These are phyloP conservation scores for Sanghuangporus sanghuang DNA, from an alignment of 1,284 basidiomycete genomes.

Conservation along the genomic window DNA sequence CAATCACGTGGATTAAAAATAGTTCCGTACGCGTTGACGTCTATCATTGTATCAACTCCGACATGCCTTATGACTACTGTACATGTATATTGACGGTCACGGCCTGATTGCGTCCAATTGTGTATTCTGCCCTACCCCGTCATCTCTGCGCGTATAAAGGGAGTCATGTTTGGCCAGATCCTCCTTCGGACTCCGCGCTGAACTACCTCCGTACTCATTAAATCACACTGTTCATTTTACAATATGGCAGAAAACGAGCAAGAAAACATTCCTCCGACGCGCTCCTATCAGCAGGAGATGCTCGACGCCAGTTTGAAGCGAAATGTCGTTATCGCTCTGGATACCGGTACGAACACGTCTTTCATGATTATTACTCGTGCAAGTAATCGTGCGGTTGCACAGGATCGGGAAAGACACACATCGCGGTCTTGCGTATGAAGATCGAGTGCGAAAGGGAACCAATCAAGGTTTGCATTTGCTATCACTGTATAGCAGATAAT, in stretches of 20 bases:
- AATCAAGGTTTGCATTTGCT: constrained; percentile 45
- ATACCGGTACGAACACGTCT: constrained; percentile 34
- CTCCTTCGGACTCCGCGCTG: too few relatives aligned
- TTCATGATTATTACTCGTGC: neutral
- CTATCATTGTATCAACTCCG: too few relatives aligned
- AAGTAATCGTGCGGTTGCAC: neutral
- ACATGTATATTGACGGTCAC: too few relatives aligned
- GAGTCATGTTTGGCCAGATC: too few relatives aligned
- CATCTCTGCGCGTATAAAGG: too few relatives aligned
- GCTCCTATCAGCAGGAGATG: constrained; percentile 73
- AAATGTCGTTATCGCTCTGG: constrained; percentile 72
- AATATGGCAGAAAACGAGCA: neutral
- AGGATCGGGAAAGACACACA: constrained; percentile 76
- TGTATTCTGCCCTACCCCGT: too few relatives aligned
- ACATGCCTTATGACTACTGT: too few relatives aligned
- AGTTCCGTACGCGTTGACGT: too few relatives aligned
- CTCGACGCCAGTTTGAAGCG: constrained; percentile 56
- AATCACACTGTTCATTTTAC: neutral
- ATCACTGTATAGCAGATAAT: neutral
- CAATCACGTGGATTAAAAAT: too few relatives aligned
- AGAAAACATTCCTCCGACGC: constrained; percentile 28
- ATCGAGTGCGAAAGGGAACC: constrained; percentile 55
- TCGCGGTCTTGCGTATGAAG: constrained; percentile 70
- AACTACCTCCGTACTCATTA: too few relatives aligned
- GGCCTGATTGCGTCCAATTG: too few relatives aligned